Base-by-base conservation (phyloP, 2,329 filamentous ascomycete species). In the Cryphonectria parasitica region DNA sequence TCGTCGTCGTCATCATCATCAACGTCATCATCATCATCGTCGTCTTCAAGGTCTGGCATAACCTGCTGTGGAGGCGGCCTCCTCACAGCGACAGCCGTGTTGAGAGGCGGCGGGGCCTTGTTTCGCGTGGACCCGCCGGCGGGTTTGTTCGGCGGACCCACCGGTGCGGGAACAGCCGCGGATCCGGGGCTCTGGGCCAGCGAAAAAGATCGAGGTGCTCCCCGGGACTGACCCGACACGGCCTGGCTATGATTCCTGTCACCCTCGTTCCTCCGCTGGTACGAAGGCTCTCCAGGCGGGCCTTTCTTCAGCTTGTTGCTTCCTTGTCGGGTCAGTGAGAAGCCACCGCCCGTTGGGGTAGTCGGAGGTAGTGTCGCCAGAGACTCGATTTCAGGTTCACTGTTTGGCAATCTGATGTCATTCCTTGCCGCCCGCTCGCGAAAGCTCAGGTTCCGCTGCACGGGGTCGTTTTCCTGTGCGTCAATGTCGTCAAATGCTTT, bases 221-320 rank as follows among this genome's bases (percentile, higher is more conserved):
- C 71, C 31, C 34, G 41, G 39, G 66, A 69, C 34, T 66, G 56
- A 34, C 36, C 54, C n/a, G 54, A 31, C 25, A 41, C 43, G 25
- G 43, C 15, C 3, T 49, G 56, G 4, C 11, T 34, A 28, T 78
- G 77, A 70, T 75, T 80, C 43, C 80, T 80, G 68, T 85, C 84
- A 3, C 82, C 80, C 41, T 85, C 83, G n/a, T 76, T 77, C 49
- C 83, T 81, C 34, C 78, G 77, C 65, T 78, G 79, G 73, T 83
- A 82, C 82, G 83, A 84, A 1, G 82, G 78, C 64, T 89, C 86
- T n/a, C 78, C 81, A 1, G 88, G 86, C 0, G 86, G 87, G 2
- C 87, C 84, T 72, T 90, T 90, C 75, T 82, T 85, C 49, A 89
- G 79, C 75, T 87, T 90, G 74, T 89, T 88, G 75, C 87, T 90